Conservation (phyloP, 2,329 filamentous ascomycete genomes). For the Colletotrichum liriopes region DNA sequence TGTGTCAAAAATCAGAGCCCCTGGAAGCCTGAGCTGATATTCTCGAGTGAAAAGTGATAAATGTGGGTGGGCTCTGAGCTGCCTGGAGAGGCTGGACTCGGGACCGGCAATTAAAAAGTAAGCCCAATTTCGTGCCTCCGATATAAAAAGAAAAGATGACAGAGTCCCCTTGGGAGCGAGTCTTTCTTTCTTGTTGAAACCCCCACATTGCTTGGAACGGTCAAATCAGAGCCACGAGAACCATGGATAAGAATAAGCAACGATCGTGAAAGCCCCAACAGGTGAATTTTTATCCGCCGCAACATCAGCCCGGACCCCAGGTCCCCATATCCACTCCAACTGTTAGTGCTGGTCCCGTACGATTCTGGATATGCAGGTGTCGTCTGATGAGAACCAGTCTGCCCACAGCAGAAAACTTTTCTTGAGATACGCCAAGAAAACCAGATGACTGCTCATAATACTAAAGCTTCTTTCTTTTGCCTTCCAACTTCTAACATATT, state of each 20-base stretch:
- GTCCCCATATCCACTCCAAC: neutral
- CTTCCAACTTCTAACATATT: too few relatives aligned
- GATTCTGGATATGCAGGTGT: slow-evolving; percentile 2
- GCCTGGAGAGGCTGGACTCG: neutral
- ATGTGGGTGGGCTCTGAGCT: neutral
- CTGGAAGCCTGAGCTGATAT: neutral
- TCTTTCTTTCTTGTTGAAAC: neutral
- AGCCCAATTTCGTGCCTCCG: neutral
- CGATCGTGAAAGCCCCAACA: neutral
- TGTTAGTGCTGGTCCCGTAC: neutral
- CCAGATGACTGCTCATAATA: neutral
- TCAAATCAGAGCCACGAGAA: slow-evolving; percentile 2
- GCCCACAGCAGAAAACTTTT: neutral
- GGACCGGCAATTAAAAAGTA: neutral
- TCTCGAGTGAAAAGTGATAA: slow-evolving; percentile 13
- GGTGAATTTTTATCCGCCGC: neutral
- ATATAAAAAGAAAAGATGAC: neutral
- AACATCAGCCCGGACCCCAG: neutral
- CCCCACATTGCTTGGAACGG: neutral
- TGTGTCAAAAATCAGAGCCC: neutral
- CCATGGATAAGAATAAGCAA: slow-evolving; percentile 23
- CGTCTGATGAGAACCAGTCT: neutral
- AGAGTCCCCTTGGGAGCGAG: neutral
- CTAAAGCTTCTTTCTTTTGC: neutral
- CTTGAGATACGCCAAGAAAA: neutral